A percentile compares a stretch with the other conserved stretches of the same genome.
These are phyloP conservation scores for Pseudocercospora musae DNA, from an alignment of 2,329 filamentous ascomycete species.

Conservation along the genomic window DNA sequence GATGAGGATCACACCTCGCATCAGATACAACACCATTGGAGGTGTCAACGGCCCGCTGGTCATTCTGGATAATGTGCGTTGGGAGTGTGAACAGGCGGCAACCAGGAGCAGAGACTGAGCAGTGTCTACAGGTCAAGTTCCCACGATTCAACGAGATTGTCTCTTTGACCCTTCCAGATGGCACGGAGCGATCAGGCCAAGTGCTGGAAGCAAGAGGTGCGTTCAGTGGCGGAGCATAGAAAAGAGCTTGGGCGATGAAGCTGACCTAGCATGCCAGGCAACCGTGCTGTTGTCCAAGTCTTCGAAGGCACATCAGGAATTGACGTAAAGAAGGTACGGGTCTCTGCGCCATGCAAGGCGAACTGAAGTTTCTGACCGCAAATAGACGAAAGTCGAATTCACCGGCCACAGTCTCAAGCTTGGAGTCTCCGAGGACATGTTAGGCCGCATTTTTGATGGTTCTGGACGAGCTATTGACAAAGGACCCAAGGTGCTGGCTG, in stretches of 20 bases:
- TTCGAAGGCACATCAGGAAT: constrained; percentile 97
- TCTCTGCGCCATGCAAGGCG: constrained; percentile 4
- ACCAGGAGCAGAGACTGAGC: constrained; percentile 11
- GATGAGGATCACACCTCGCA: constrained; percentile 62
- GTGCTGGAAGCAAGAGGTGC: constrained; percentile 95
- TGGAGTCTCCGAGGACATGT: constrained; percentile 98
- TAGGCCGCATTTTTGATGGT: constrained; percentile 97
- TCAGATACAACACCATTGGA: constrained; percentile 97
- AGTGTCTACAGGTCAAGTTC: constrained; percentile 76
- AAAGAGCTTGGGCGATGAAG: not conserved
- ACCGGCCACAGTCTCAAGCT: constrained; percentile 96
- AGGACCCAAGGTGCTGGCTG: constrained; percentile 93
- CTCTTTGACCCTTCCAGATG: constrained; percentile 90
- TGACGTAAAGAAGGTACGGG: constrained; percentile 84
- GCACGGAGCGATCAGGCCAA: constrained; percentile 87
- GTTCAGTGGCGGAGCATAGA: constrained; percentile 13
- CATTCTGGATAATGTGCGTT: constrained; percentile 87
- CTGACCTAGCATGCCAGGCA: constrained; percentile 56
- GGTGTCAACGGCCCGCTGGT: constrained; percentile 98
- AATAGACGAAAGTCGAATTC: constrained; percentile 92
- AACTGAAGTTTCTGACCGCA: constrained; percentile 5
- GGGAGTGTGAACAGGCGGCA: not conserved
- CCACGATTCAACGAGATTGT: constrained; percentile 98
- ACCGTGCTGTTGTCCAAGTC: constrained; percentile 93
- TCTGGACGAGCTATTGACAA: constrained; percentile 98